A percentile compares a stretch with the other conserved stretches of the same genome.
Conservation (phyloP, 2,329 filamentous ascomycete species). For the Fusarium nelsonii region DNA sequence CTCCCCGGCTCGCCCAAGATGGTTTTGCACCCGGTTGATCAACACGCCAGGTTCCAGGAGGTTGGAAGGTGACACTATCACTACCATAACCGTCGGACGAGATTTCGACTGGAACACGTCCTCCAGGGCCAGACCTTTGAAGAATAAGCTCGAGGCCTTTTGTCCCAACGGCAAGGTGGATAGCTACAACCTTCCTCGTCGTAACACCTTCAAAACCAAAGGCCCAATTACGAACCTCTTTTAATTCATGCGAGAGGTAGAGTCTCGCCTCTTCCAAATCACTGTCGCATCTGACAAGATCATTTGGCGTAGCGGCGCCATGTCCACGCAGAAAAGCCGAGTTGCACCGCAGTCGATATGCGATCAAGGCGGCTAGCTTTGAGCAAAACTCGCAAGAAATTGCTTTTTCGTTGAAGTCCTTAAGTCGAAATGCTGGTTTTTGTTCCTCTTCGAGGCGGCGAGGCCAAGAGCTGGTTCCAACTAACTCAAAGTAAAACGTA, state of each 20-base stretch:
- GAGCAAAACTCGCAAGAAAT: not conserved
- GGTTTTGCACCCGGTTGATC: not conserved
- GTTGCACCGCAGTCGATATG: not conserved
- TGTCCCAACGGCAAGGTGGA: not conserved
- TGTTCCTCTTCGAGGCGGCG: not conserved
- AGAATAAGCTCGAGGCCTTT: not conserved
- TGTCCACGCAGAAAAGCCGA: rapidly evolving
- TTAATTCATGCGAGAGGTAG: not conserved
- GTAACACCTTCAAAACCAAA: not conserved
- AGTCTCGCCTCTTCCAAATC: not conserved
- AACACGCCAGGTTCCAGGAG: not conserved
- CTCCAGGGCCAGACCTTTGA: not conserved
- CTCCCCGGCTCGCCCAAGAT: rapidly evolving
- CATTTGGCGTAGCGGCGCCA: rapidly evolving
- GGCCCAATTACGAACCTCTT: not conserved
- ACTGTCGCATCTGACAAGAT: not conserved
- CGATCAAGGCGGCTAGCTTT: not conserved
- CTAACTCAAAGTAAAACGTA: not conserved
- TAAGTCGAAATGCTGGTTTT: not conserved
- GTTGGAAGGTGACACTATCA: not conserved
- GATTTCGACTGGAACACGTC: not conserved
- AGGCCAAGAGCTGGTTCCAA: not conserved
- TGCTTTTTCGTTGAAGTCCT: not conserved
- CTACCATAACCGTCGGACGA: not conserved
- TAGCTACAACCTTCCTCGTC: not conserved